These are phyloP conservation scores for Zygoascus sp. DNA, from an alignment of 1,139 yeast species.

Conservation along the genomic window DNA sequence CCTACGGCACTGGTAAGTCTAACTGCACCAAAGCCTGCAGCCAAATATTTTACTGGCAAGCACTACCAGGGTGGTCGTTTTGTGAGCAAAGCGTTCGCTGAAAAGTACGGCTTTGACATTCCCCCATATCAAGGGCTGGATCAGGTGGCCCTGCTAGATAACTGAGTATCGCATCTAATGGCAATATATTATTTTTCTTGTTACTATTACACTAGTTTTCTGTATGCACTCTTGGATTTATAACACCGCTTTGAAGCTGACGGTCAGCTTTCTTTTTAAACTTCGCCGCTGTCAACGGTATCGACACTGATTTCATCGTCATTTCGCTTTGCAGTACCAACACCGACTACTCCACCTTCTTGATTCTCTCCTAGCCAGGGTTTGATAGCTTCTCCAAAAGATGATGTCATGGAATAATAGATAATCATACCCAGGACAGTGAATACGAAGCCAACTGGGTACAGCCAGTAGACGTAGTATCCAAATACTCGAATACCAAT, in stretches of 20 bases:
- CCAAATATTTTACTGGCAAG: slow-evolving; percentile 44
- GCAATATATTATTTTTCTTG: not conserved
- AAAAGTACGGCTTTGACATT: slow-evolving; percentile 62
- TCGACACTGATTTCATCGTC: slow-evolving; percentile 13
- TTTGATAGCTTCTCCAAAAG: slow-evolving; percentile 39
- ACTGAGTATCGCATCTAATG: not conserved
- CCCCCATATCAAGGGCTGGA: slow-evolving; percentile 53
- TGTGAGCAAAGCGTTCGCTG: slow-evolving; percentile 59
- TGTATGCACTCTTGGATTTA: too few relatives aligned
- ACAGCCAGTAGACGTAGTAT: slow-evolving; percentile 42
- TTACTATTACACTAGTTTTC: not conserved
- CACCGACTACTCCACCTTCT: slow-evolving; percentile 38
- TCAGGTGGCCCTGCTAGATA: slow-evolving; percentile 38
- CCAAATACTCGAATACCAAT: slow-evolving; percentile 43
- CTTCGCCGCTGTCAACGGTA: slow-evolving; percentile 6
- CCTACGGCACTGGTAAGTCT: slow-evolving; percentile 74
- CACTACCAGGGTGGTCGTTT: slow-evolving; percentile 94
- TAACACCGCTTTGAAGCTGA: too few relatives aligned
- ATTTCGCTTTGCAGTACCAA: slow-evolving; percentile 38
- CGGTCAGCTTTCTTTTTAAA: too few relatives aligned
- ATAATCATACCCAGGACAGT: slow-evolving; percentile 40
- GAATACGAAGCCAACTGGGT: slow-evolving; percentile 43
- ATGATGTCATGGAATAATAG: slow-evolving; percentile 36
- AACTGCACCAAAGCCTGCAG: slow-evolving; percentile 93
- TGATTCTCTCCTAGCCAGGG: slow-evolving; percentile 45